Evolutionary conservation across 129 eudicot species (phyloP).

Genomic region (Silybum marianum): DNA sequence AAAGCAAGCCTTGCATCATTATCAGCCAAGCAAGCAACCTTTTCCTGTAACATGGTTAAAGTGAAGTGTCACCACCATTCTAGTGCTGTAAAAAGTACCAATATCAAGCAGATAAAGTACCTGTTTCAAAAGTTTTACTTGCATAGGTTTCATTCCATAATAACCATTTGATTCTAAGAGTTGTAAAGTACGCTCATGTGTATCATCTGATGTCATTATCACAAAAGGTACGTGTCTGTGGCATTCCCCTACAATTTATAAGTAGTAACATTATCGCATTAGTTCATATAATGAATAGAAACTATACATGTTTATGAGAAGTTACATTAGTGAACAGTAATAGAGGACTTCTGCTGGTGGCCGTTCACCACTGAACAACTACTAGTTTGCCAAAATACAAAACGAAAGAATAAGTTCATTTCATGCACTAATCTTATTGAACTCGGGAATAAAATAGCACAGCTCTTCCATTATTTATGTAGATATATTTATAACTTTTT

Average conservation of each 20-base stretch:
- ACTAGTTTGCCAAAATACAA: too few species aligned
- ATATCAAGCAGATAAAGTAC: too few species aligned
- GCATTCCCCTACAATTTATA: slow-evolving; percentile 51
- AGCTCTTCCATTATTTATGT: background rate
- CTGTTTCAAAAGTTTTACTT: slow-evolving; percentile 88
- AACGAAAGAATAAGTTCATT: too few species aligned
- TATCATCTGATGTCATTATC: slow-evolving; percentile 99
- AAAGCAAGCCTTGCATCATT: slow-evolving; percentile 92
- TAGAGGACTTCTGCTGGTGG: too few species aligned
- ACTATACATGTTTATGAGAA: slow-evolving; percentile 1
- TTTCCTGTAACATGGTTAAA: too few species aligned
- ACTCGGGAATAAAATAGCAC: background rate
- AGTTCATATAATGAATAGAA: background rate
- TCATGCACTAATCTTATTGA: too few species aligned
- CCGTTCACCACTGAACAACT: too few species aligned
- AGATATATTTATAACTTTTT: background rate
- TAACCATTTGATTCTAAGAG: slow-evolving; percentile 73
- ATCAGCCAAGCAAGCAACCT: slow-evolving; percentile 98
- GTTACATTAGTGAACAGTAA: background rate
- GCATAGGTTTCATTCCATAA: slow-evolving; percentile 94
- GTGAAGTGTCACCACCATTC: too few species aligned
- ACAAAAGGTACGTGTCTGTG: slow-evolving; percentile 77
- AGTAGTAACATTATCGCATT: background rate
- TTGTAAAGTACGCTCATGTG: slow-evolving; percentile 70
- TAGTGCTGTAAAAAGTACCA: too few species aligned